phyloP scores from a whole-genome alignment of 352 stramenopile genomes.

The Aphanomyces cochlioides region DNA sequence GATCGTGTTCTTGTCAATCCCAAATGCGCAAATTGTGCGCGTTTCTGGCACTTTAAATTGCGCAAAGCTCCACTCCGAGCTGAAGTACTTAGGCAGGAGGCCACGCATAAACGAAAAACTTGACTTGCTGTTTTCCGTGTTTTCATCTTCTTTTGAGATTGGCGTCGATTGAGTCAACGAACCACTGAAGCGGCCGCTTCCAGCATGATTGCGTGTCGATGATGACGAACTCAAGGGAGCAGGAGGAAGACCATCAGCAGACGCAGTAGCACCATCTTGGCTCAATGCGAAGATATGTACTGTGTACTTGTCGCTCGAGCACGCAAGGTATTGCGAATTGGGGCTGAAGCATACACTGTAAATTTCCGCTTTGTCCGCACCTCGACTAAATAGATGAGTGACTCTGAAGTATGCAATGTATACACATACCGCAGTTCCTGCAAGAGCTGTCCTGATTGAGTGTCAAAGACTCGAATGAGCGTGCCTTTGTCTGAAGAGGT shows the following conservation, averaged over 20 bases:
- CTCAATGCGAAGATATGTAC: slow-evolving; percentile 94
- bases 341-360: slow-evolving; percentile 97
- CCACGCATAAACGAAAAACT: slow-evolving; percentile 89
- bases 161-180: slow-evolving; percentile 25
- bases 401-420: background rate
- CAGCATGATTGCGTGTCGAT: slow-evolving; percentile 48
- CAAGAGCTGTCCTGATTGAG: slow-evolving; percentile 88
- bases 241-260: slow-evolving; percentile 47
- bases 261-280: slow-evolving; percentile 43
- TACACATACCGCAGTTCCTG: slow-evolving; percentile 69
- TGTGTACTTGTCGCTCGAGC: slow-evolving; percentile 96
- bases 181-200: slow-evolving; percentile 40
- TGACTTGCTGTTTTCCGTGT: slow-evolving; percentile 85
- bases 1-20: slow-evolving; percentile 90
- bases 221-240: slow-evolving; percentile 32
- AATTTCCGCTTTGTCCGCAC: slow-evolving; percentile 95
- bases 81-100: slow-evolving; percentile 91
- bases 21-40: slow-evolving; percentile 90
- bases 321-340: slow-evolving; percentile 91
- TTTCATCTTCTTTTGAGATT: slow-evolving; percentile 53
- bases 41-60: slow-evolving; percentile 90
- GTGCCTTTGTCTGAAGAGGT: slow-evolving; percentile 97
- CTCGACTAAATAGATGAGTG: slow-evolving; percentile 55
- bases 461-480: slow-evolving; percentile 97
- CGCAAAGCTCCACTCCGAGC: slow-evolving; percentile 92